Percentiles rank a stretch among this genome's conserved stretches.
These are phyloP conservation scores for Neospermospora avenae DNA, from an alignment of 2,329 filamentous ascomycete genomes.

Conservation along the genomic window DNA sequence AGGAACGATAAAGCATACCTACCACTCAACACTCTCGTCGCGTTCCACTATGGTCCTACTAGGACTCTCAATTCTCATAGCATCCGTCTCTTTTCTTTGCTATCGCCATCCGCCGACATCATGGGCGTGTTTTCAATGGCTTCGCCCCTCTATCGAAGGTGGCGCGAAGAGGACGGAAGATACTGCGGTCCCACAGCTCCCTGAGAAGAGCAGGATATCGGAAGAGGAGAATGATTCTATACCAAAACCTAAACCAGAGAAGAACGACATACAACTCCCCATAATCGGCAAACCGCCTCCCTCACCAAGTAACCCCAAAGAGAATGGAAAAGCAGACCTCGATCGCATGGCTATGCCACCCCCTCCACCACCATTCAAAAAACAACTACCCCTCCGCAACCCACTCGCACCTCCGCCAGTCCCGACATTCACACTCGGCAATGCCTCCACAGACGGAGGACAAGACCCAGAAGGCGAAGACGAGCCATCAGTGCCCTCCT, in stretches of 20 bases:
- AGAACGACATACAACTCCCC: not conserved
- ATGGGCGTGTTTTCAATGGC: slow-evolving; percentile 39
- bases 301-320: not conserved
- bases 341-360: slow-evolving; percentile 42
- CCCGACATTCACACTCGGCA: slow-evolving; percentile 20
- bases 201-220: not conserved
- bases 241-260: not conserved
- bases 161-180: slow-evolving; percentile 13
- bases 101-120: slow-evolving; percentile 52
- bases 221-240: not conserved
- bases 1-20: not conserved
- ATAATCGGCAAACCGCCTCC: not conserved
- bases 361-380: slow-evolving; percentile 28
- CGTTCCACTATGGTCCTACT: slow-evolving; percentile 49
- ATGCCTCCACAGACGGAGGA: slow-evolving; percentile 11
- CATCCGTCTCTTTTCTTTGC: slow-evolving; percentile 55
- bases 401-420: slow-evolving; percentile 33
- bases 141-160: slow-evolving; percentile 16
- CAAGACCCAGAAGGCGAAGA: slow-evolving; percentile 23
- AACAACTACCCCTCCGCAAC: slow-evolving; percentile 33
- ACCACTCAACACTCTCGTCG: slow-evolving; percentile 1
- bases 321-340: slow-evolving; percentile 22
- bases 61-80: slow-evolving; percentile 60
- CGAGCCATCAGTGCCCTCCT: slow-evolving; percentile 34
- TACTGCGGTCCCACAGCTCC: slow-evolving; percentile 9